Conservation (phyloP, 768 basidiomycete genomes). For the Termitomyces sp. region DNA sequence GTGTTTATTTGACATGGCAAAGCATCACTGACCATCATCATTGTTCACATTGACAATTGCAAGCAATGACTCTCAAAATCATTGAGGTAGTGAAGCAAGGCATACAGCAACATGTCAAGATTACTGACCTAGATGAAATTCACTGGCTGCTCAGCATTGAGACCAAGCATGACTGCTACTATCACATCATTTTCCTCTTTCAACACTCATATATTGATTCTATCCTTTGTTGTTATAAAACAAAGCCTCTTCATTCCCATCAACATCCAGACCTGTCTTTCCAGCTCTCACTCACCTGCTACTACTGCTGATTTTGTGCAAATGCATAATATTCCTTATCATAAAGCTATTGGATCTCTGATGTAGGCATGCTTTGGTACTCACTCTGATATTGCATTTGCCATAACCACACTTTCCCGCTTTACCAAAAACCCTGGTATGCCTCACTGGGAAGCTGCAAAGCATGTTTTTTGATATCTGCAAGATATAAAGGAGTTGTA, state of each 20-base stretch:
- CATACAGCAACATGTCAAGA: too few species aligned
- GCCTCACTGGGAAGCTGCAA: background rate
- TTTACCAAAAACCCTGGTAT: background rate
- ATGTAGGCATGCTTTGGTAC: too few species aligned
- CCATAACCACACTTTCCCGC: background rate
- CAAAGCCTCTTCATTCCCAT: conserved; percentile 4
- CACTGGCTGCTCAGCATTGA: background rate
- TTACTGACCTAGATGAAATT: too few species aligned
- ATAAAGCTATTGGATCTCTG: conserved; percentile 6
- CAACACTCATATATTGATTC: conserved; percentile 17
- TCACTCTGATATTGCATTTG: too few species aligned
- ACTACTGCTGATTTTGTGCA: background rate
- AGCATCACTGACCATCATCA: conserved; percentile 16
- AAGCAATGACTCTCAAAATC: conserved; percentile 7
- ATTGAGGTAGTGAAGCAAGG: conserved; percentile 10
- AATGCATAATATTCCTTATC: conserved; percentile 4
- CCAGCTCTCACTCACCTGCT: conserved; percentile 3
- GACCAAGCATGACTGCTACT: conserved; percentile 5
- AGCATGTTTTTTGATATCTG: background rate
- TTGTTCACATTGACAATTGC: conserved; percentile 5
- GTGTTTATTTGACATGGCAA: conserved; percentile 8
- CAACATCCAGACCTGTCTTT: background rate
- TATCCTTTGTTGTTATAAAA: background rate
- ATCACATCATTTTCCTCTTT: conserved; percentile 3
- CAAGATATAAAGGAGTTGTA: background rate